Evolutionary conservation across 2,329 filamentous ascomycete genomes (phyloP).

Genomic region (Xylaria sp.): DNA sequence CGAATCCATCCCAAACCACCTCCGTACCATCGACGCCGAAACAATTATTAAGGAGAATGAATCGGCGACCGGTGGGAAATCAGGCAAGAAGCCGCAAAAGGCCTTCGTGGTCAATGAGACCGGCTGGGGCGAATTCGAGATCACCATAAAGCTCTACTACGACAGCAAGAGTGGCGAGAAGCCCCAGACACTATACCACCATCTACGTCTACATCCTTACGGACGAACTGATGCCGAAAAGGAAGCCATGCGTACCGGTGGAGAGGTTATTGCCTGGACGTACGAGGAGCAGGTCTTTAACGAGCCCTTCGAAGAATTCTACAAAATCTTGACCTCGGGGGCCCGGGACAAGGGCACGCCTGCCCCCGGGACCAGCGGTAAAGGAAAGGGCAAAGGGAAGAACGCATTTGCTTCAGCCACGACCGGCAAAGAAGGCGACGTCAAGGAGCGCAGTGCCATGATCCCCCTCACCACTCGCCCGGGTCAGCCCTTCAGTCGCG

Average conservation of each 20-base stretch:
- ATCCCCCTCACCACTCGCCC: conserved; percentile 71
- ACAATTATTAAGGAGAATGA: conserved; percentile 41
- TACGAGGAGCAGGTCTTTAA: conserved; percentile 98
- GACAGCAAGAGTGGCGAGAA: conserved; percentile 88
- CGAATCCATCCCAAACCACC: conserved; percentile 91
- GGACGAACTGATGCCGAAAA: conserved; percentile 79
- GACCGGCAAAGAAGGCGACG: conserved; percentile 43
- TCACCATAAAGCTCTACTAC: conserved; percentile 94
- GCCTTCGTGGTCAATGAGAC: conserved; percentile 85
- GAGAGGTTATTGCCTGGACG: conserved; percentile 75
- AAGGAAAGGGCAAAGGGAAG: conserved; percentile 62
- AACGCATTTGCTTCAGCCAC: conserved; percentile 26
- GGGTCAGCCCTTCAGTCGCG: conserved; percentile 74
- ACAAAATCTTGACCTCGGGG: conserved; percentile 80
- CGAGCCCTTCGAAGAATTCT: conserved; percentile 92
- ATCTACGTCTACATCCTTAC: conserved; percentile 88
- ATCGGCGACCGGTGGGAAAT: conserved; percentile 26
- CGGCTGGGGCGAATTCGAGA: conserved; percentile 97
- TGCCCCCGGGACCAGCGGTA: conserved; percentile 50
- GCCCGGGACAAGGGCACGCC: conserved; percentile 58
- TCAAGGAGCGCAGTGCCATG: conserved; percentile 70
- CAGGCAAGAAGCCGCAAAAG: conserved; percentile 53
- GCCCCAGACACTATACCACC: conserved; percentile 93
- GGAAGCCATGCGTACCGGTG: conserved; percentile 63
- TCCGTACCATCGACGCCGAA: conserved; percentile 66